Conservation (phyloP, 1,284 basidiomycete genomes). For the Heliocybe sulcata region DNA sequence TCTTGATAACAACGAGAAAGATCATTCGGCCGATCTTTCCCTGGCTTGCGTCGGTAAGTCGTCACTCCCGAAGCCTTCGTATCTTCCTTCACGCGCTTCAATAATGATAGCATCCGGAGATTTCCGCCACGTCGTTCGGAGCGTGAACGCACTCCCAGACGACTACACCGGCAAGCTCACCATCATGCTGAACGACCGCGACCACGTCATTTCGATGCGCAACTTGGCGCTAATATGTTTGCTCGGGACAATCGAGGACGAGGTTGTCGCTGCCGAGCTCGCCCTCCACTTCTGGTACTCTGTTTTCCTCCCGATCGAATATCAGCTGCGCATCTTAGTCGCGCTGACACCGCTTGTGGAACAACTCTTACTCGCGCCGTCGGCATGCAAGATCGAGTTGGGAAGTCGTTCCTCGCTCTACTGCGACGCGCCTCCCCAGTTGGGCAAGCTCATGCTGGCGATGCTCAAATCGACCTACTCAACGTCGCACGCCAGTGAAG, state of each 20-base stretch:
- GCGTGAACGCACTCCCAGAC: not conserved
- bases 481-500: not conserved
- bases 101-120: not conserved
- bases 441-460: not conserved
- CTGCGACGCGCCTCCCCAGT: not conserved
- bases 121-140: not conserved
- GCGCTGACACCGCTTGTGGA: not conserved
- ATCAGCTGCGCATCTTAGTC: not conserved
- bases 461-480: not conserved
- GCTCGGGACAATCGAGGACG: not conserved
- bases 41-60: conserved; percentile 3
- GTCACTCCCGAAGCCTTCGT: not conserved
- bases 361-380: not conserved
- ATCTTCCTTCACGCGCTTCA: not conserved
- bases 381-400: not conserved
- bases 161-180: not conserved
- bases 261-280: not conserved
- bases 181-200: conserved; percentile 1
- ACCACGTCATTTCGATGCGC: not conserved
- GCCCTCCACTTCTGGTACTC: conserved; percentile 2
- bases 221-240: not conserved
- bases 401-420: not conserved
- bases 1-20: not conserved
- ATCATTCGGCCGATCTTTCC: not conserved
- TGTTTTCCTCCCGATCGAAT: not conserved